Base-by-base conservation (phyloP, 192 early-diverging fungal genomes). In the Rhizophagus prolifer region DNA sequence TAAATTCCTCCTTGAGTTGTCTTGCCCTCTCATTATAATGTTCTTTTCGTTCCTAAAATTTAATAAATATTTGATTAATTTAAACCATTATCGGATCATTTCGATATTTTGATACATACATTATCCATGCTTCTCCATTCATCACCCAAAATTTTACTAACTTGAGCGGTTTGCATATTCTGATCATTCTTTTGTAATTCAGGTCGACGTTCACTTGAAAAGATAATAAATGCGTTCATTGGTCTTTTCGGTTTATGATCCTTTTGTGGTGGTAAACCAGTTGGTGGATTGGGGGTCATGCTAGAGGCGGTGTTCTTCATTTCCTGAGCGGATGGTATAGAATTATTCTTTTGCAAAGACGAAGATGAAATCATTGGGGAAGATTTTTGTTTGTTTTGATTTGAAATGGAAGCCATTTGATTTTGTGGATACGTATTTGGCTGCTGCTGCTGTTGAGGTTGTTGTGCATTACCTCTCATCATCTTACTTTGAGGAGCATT, bases 151-250 rank as follows among this genome's bases (percentile, higher is more conserved):
- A 86, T 84, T 14, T 88, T 91, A 76, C 91, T 92, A 44, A 90
- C 85, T 68, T 85, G 86, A 16, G 91, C 87, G 9, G 90, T 90
- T 72, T 88, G 87, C 41, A 90, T 76, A 28, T 80, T 83, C 6
- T 89, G 91, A 26, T 87, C 83, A 6, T 84, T 80, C 70, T 88
- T 85, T 65, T 88, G 82, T 47, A 91, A 84, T 79, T 91, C 86
- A 5, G 87, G 87, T 41, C 91, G 84, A n/a, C 91, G 85, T 70
- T 91, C 89, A 31, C 84, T 85, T 0, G 89, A 90, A 67, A 87
- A 92, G 6, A 92, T 82, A 70, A 92, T 75, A 68, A 92, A 92
- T 1, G 91, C 89, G 74, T 91, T 92, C 85, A 89, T 86, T 3
- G 91, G 91, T 59, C 88, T 80, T 62, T 91, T 91, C 12, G 87